phyloP scores from a whole-genome alignment of 2,329 filamentous ascomycete genomes.

The Triangularia verruculosa region DNA sequence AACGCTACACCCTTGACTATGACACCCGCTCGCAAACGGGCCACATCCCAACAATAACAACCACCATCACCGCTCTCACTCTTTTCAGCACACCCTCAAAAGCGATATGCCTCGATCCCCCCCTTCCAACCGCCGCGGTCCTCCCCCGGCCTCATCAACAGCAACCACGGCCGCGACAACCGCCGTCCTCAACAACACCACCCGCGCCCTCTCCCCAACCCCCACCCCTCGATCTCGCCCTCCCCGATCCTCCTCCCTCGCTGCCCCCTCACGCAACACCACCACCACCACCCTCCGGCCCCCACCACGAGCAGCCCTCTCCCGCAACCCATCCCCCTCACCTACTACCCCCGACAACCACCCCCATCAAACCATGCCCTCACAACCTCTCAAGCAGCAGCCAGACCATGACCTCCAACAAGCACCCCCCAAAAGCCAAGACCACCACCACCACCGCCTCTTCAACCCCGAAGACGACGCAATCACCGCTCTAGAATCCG shows the following conservation, averaged over 20 bases:
- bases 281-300: slow-evolving; percentile 35
- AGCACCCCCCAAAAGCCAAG: slow-evolving; percentile 39
- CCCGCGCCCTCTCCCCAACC: slow-evolving; percentile 1
- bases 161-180: background rate
- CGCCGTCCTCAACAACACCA: background rate
- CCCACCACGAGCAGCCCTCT: slow-evolving; percentile 41
- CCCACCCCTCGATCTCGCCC: slow-evolving; percentile 8
- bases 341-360: slow-evolving; percentile 28
- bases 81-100: background rate
- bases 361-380: slow-evolving; percentile 29
- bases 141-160: slow-evolving; percentile 3
- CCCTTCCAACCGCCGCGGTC: slow-evolving; percentile 20
- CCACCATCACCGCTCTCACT: background rate
- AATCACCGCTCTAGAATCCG: slow-evolving; percentile 30
- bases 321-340: slow-evolving; percentile 34
- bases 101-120: background rate
- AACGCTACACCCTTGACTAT: background rate
- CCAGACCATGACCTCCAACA: slow-evolving; percentile 14
- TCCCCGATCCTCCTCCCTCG: slow-evolving; percentile 16
- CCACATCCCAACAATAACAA: background rate
- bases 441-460: slow-evolving; percentile 53
- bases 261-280: slow-evolving; percentile 24
- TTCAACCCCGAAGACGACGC: slow-evolving; percentile 51
- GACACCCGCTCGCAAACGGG: background rate
- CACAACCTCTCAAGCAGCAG: slow-evolving; percentile 23